phyloP scores from a whole-genome alignment of 768 basidiomycete species.

The Mycena epipterygia region DNA sequence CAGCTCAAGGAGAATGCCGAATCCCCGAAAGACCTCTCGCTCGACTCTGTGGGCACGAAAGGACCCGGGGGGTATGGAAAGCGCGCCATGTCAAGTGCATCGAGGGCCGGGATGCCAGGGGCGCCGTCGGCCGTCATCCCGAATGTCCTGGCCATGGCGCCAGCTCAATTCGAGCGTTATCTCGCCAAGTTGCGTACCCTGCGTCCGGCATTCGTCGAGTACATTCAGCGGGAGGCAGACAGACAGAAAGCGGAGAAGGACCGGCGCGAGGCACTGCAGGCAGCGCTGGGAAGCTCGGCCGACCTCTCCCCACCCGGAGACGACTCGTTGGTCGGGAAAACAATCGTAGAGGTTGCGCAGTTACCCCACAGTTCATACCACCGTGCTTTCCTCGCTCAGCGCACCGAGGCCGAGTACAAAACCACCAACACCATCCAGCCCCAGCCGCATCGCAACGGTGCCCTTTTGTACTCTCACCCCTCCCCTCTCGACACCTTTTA shows the following conservation, averaged over 20 bases:
- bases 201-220: conserved; percentile 69
- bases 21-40: conserved; percentile 15
- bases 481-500: conserved; percentile 68
- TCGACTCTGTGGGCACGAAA: conserved; percentile 38
- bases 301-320: neutral
- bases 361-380: conserved; percentile 39
- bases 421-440: conserved; percentile 63
- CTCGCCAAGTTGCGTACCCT: conserved; percentile 68
- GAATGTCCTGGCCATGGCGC: conserved; percentile 75
- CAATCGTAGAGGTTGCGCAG: conserved; percentile 44
- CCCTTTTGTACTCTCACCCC: conserved; percentile 70
- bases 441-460: conserved; percentile 74
- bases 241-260: conserved; percentile 6
- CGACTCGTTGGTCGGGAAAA: conserved; percentile 25
- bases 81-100: conserved; percentile 25
- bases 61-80: conserved; percentile 47
- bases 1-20: neutral
- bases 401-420: conserved; percentile 35
- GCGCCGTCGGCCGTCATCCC: conserved; percentile 45
- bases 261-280: neutral
- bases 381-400: conserved; percentile 54
- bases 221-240: conserved; percentile 47
- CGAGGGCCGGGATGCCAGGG: conserved; percentile 21
- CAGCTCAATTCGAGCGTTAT: conserved; percentile 69
- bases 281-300: too few species aligned